phyloP scores from a whole-genome alignment of 768 basidiomycete species.

The Strobilomyces confusus region DNA sequence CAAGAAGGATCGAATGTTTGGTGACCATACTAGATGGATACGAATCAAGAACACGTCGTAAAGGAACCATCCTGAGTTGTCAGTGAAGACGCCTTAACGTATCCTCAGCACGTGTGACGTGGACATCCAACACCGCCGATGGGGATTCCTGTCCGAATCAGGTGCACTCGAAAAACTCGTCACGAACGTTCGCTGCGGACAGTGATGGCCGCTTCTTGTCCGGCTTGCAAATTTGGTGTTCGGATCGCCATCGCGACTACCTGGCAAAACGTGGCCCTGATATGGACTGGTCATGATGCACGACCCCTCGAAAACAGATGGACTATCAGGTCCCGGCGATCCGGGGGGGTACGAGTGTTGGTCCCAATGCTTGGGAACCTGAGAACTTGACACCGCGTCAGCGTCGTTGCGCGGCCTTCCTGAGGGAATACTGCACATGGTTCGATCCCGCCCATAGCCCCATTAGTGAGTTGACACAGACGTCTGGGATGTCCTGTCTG shows the following conservation, averaged over 20 bases:
- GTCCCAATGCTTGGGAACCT: background rate
- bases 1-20: constrained; percentile 13
- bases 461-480: background rate
- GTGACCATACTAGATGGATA: constrained; percentile 12
- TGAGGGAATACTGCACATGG: too few relatives aligned
- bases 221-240: background rate
- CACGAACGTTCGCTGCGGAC: background rate
- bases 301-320: background rate
- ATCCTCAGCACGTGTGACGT: constrained; percentile 10
- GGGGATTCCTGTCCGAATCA: too few relatives aligned
- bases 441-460: background rate
- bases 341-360: background rate
- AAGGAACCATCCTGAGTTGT: background rate
- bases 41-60: background rate
- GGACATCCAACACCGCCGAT: background rate
- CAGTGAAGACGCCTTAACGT: constrained; percentile 11
- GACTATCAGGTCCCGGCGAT: background rate
- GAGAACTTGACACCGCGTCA: too few relatives aligned
- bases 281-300: background rate
- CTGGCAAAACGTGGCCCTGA: background rate
- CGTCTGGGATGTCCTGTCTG: background rate
- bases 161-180: background rate
- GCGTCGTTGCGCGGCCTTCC: too few relatives aligned
- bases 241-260: background rate
- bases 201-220: background rate